These are phyloP conservation scores for Globisporangium nodosum DNA, from an alignment of 352 stramenopile species.

Conservation along the genomic window DNA sequence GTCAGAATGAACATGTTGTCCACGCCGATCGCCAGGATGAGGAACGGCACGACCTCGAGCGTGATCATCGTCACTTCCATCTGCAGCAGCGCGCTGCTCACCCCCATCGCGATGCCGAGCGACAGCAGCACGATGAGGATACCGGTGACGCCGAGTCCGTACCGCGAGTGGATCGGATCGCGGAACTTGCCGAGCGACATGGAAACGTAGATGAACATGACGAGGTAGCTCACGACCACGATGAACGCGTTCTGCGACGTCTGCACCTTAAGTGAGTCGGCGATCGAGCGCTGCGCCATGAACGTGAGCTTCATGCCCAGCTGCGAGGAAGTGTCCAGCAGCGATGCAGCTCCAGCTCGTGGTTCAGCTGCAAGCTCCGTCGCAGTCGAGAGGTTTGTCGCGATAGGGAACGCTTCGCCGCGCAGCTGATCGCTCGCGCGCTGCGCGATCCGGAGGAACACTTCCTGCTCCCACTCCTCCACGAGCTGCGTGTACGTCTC, in stretches of 20 bases:
- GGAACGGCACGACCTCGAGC: constrained; percentile 87
- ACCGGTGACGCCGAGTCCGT: constrained; percentile 71
- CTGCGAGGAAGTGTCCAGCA: neutral
- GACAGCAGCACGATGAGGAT: constrained; percentile 84
- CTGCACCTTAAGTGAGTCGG: constrained; percentile 81
- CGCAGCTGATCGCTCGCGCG: neutral
- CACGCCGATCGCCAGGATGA: constrained; percentile 89
- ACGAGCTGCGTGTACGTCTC: constrained; percentile 66
- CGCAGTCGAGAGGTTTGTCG: neutral
- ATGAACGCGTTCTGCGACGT: constrained; percentile 87
- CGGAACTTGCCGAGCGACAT: constrained; percentile 71
- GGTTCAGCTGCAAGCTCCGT: too few species aligned
- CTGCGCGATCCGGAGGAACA: constrained; percentile 52
- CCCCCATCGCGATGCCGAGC: constrained; percentile 65
- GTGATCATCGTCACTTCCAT: constrained; percentile 91
- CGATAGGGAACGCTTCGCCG: neutral
- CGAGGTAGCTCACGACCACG: constrained; percentile 80
- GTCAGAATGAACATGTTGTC: constrained; percentile 93
- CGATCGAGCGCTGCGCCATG: constrained; percentile 84
- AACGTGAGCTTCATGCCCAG: constrained; percentile 69
- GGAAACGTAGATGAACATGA: constrained; percentile 90
- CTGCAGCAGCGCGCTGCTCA: constrained; percentile 53
- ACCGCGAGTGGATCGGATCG: constrained; percentile 70
- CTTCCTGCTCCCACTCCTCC: constrained; percentile 75
- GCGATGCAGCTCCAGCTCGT: neutral